phyloP scores from a whole-genome alignment of 805 yeast genomes.

The Saccharomycopsis sp. region DNA sequence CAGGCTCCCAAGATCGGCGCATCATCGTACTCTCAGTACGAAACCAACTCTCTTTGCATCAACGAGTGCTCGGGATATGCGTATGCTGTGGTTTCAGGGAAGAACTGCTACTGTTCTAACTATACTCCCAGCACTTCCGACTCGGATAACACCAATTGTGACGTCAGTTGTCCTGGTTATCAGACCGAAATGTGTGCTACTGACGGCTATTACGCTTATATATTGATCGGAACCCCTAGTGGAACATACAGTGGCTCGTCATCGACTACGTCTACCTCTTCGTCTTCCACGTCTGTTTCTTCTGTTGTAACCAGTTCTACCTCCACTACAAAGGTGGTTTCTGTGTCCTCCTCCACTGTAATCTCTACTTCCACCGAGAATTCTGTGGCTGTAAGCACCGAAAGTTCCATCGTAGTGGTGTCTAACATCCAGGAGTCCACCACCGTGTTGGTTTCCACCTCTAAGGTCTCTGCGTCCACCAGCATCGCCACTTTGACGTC shows the following conservation, averaged over 20 bases:
- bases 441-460: neutral
- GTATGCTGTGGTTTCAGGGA: constrained; percentile 40
- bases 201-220: constrained; percentile 35
- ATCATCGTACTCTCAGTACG: constrained; percentile 19
- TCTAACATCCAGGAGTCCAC: neutral
- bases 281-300: neutral
- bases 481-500: neutral
- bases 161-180: constrained; percentile 22
- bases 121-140: constrained; percentile 32
- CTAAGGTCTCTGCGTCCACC: neutral
- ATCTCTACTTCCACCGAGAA: neutral
- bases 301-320: constrained; percentile 5
- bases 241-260: constrained; percentile 2
- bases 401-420: neutral
- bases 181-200: constrained; percentile 22
- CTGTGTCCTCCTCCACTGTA: neutral
- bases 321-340: constrained; percentile 3
- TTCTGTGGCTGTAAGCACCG: neutral
- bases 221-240: constrained; percentile 23
- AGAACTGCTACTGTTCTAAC: constrained; percentile 45
- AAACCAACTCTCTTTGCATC: constrained; percentile 39
- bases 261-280: constrained; percentile 12
- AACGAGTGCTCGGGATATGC: constrained; percentile 33
- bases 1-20: constrained; percentile 13
- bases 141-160: constrained; percentile 15